Evolutionary conservation across 2,329 filamentous ascomycete genomes (phyloP), one percentile per base, ranked within the genome.

Genomic region (Botrytis fabae): DNA sequence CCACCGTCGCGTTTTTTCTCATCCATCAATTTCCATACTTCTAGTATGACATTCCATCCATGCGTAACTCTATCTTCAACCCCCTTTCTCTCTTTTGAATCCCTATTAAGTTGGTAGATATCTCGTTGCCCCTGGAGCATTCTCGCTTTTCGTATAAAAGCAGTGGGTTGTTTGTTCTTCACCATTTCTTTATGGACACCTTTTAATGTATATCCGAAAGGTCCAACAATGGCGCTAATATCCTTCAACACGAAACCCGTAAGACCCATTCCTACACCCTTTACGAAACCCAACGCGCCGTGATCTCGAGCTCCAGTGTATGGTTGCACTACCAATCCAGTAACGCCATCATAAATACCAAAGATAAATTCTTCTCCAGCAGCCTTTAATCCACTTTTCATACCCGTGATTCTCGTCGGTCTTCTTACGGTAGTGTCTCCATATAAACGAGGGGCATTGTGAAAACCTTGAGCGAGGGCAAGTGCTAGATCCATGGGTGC

Each of bases 391-490:
- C 72, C 89, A 0, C 90, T 90, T 54, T 84, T 85, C 16, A 90
- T 82, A 0, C 91, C 91, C 2, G 89, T 92, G 68, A 85, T 84
- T 73, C 92, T 85, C 2, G 90, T 91, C 0, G 89, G 92, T 68
- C 76, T 74, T 5, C 91, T 86, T 2, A 93, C 91, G 1, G 90
- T 92, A 66, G 89, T 86, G 77, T 93, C 91, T 22, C 90, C 91
- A 76, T 93, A 93, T 0, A 93, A 84, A 2, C 90, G 86, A 1
- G 91, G 91, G 0, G 89, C 90, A 75, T 93, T 93, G 79, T 92
- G 90, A 75, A 92, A 92, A 1, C 90, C 91, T 78, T 92, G 90
- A 1, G 89, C 89, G 2, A 92, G 79, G 0, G 89, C 70, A 18
- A 72, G 70, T 59, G 86, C 85, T 3, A 92, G 80, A 76, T 91